Evolutionary conservation across 2,329 filamentous ascomycete species (phyloP).

Genomic region (Colletotrichum tanaceti): DNA sequence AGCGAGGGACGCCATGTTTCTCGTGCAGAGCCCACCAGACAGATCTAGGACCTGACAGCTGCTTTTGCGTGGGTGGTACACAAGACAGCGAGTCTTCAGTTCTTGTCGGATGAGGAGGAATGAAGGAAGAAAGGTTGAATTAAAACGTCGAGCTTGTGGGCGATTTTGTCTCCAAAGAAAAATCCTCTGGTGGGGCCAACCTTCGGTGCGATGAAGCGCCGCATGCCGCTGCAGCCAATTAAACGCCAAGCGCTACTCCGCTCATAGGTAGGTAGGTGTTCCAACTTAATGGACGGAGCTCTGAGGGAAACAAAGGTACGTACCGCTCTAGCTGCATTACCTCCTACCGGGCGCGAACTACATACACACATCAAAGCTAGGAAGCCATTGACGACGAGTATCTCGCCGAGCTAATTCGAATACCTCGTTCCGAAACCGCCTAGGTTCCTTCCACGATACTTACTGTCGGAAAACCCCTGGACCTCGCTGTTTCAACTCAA

Average conservation of each 20-base stretch:
- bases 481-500: neutral
- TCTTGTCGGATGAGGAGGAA: conserved; percentile 17
- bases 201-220: conserved; percentile 28
- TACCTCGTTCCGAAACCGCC: neutral
- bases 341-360: neutral
- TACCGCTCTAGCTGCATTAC: neutral
- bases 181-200: conserved; percentile 19
- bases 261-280: too few species aligned
- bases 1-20: conserved; percentile 30
- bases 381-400: conserved; percentile 6
- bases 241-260: neutral
- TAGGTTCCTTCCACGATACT: neutral
- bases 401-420: neutral
- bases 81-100: conserved; percentile 16
- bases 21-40: conserved; percentile 2
- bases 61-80: conserved; percentile 13
- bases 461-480: neutral
- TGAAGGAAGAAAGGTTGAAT: neutral
- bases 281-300: neutral
- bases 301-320: neutral
- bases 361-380: neutral
- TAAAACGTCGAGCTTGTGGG: conserved; percentile 16
- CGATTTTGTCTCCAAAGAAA: conserved; percentile 33
- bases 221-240: conserved; percentile 29
- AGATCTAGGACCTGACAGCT: neutral